Evolutionary conservation across 2,329 filamentous ascomycete genomes (phyloP), one percentile per base, ranked within the genome.

Genomic region (Xylaria sp.): DNA sequence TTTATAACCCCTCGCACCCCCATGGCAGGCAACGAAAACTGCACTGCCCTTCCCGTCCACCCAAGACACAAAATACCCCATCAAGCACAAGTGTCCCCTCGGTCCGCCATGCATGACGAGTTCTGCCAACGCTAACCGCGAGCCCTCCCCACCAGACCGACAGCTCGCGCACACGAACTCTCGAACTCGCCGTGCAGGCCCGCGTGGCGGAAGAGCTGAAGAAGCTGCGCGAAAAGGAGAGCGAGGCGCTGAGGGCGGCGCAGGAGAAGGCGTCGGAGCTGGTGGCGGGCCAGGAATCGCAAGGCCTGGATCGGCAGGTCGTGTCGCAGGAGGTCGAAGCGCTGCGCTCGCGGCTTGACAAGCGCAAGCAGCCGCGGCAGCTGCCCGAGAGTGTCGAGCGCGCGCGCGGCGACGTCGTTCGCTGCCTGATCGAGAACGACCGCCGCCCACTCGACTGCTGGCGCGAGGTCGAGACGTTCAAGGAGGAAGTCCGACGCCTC

Each of bases 371-470:
- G 68, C 76, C 90, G 56, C 81, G 87, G 67, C 78, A 87, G 62
- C 71, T 91, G 62, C 90, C 92, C 63, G 84, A 87, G 59, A 77
- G 77, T 46, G 85, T 96, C 44, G 86, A 91, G 74, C 82, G 79
- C 70, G 90, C 92, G 18, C 88, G 91, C 73, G 79, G 84, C 63
- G 85, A 87, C 55, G 86, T 97, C 51, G 84, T 94, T 59, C 82
- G 83, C 65, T 97, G 93, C 72, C 78, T 97, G 78, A 80, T 89
- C 58, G 81, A 88, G 68, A 88, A 97, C 72, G 92, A 97, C 74
- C 82, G 91, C 61, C 83, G 91, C 72, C 92, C 93, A 71, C 78
- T 97, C 70, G 90, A 97, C 78, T 97, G 93, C 82, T 97, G 90
- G 89, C 83, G 87, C 74, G 92, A 97, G 82, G 91, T 97, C 20